Base-by-base conservation (phyloP, 306 rosid genomes). In the Styphnolobium japonicum region DNA sequence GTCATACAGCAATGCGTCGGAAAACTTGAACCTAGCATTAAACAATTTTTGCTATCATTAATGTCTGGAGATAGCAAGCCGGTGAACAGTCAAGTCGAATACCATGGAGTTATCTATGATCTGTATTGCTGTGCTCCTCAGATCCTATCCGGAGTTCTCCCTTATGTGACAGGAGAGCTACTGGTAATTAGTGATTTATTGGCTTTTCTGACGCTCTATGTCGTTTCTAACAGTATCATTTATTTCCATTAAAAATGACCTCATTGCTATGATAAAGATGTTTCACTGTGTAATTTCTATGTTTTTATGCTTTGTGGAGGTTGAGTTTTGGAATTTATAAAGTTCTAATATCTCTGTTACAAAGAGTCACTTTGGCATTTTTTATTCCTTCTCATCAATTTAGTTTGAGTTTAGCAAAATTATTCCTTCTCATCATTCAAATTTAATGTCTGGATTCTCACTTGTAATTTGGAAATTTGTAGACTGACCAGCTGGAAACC, bases 91-190 rank as follows among this genome's bases (percentile, higher is more conserved):
- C 81, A 87, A 85, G 87, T 91, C 39, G 91, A 90, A 76, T 88
- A 93, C 78, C 97, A 93, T 77, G 94, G 89, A 67, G 82, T 96
- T 67, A 93, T 96, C 81, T 93, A 91, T 77, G 99, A 93, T 81
- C 87, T 96, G 16, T 96, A 93, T 89, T 84, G 94, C 72, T 93
- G 91, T 79, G 94, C 99, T 46, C 98, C 99, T 60, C 93, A 89
- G 85, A 86, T 93, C 21, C 80, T 96, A 43, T 85, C 87, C 33
- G 98, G 97, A 84, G 88, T 96, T 67, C 93, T 88, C 40, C 96
- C 99, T 68, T 90, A 93, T 75, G 84, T 93, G 71, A 96, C 96
- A 0, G 97, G 98, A 84, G 99, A 96, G 88, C 88, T 96, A 79
- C 88, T 96, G 99, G 99, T 96, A 88, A 86, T 70, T 80, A 66